A percentile compares a stretch with the other conserved stretches of the same genome.
Evolutionary conservation across 1,284 basidiomycete species (phyloP).

Genomic region (Cryptococcus jaspeensis): DNA sequence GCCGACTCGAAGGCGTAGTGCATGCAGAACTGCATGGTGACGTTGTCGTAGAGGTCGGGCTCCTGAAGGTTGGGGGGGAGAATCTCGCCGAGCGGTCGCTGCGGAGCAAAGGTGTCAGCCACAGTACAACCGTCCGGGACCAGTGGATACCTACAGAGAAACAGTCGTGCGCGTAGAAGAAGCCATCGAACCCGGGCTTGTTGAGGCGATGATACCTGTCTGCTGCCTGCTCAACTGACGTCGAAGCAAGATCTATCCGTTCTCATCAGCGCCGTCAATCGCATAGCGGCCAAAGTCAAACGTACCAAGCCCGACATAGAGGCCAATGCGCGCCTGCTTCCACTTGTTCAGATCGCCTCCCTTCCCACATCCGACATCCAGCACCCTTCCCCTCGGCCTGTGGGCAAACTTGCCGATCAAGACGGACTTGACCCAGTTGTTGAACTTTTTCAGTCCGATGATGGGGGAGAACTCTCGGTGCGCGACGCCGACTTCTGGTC

Average conservation of each 20-base stretch:
- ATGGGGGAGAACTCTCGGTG: conserved; percentile 90
- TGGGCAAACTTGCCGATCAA: conserved; percentile 74
- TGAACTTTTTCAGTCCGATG: conserved; percentile 93
- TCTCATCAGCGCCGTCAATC: neutral
- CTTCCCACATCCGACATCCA: conserved; percentile 97
- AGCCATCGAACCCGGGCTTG: conserved; percentile 64
- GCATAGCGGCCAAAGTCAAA: conserved; percentile 14
- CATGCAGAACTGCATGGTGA: conserved; percentile 99
- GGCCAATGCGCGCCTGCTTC: conserved; percentile 77
- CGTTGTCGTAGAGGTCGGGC: conserved; percentile 72
- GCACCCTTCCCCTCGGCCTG: conserved; percentile 59
- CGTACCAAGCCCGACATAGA: conserved; percentile 80
- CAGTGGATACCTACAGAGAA: conserved; percentile 60
- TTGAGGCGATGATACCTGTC: conserved; percentile 62
- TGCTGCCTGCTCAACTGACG: conserved; percentile 88
- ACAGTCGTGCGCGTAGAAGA: conserved; percentile 86
- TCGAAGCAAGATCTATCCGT: conserved; percentile 75
- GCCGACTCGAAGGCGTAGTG: conserved; percentile 96
- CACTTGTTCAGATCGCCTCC: conserved; percentile 97
- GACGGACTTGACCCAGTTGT: conserved; percentile 98
- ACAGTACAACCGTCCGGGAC: neutral
- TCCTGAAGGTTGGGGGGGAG: conserved; percentile 62
- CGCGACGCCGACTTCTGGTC: conserved; percentile 83
- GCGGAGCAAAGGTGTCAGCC: conserved; percentile 5
- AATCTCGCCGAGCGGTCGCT: conserved; percentile 65